Base-by-base conservation (phyloP, 805 yeast species). In the Metschnikowia peoriensis region DNA sequence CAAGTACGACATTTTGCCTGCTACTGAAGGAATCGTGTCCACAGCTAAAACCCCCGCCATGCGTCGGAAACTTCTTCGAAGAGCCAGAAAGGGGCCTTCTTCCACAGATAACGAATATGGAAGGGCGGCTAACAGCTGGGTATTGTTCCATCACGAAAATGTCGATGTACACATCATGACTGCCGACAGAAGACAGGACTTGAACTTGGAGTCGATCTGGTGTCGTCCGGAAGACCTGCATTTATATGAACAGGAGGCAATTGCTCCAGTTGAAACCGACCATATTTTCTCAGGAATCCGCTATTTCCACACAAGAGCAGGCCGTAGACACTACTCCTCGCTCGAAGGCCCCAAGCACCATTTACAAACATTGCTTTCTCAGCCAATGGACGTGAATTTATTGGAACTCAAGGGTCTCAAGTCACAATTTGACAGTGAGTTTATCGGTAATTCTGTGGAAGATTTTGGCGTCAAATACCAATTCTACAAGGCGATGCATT, bases 201-300 rank as follows among this genome's bases (percentile, higher is more conserved):
- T 93, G 57, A 83, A 88, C 61, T 75, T 92, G 63, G 97, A 90
- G 65, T 73, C 78, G 27, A 63, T 90, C 41, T 90, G 89, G 85
- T 75, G 79, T 32, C 68, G 70, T 12, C 69, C 70, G 22, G 73
- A 71, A 29, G 82, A 80, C 34, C 59, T 64, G 16, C 58, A 51
- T 35, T 55, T 61, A 48, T 69, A 64, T 58, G 57, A 60, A 38
- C 55, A 51, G 16, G 57, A 54, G 6, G 64, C 60, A 28, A 14
- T 38, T 11, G 38, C 47, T 9, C 43, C 35, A 4, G 46, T 44
- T 2, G 64, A 64, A 14, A 55, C 61, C 7, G 69, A 65, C 50
- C 60, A 61, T 43, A 61, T 66, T 22, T 65, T 66, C 50, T 47
- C 53, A 12, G 69, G 69, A 11, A 57, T 61, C 37, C 47, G 61